Evolutionary conservation across 2,329 filamentous ascomycete species (phyloP).

Genomic region (Phialophora expanda): DNA sequence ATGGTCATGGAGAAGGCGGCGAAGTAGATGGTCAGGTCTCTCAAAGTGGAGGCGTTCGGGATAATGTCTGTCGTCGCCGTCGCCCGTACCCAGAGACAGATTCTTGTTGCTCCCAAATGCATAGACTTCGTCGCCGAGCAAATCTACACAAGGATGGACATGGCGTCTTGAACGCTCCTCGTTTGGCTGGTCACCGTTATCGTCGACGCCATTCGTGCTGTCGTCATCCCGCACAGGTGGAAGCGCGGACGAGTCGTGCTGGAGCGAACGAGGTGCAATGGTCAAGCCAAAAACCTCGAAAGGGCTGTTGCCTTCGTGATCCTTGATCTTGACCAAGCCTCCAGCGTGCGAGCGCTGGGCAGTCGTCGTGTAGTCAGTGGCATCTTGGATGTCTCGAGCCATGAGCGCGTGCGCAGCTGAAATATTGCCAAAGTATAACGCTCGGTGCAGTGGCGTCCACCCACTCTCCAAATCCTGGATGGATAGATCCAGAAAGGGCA

Average conservation of each 20-base stretch:
- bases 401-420: constrained; percentile 83
- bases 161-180: constrained; percentile 37
- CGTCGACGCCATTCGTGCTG: constrained; percentile 44
- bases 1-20: constrained; percentile 73
- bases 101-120: constrained; percentile 98
- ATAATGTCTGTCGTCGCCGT: constrained; percentile 91
- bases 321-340: constrained; percentile 90
- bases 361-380: constrained; percentile 64
- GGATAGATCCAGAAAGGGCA: constrained; percentile 84
- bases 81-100: constrained; percentile 87
- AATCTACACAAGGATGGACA: constrained; percentile 45
- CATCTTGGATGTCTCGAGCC: constrained; percentile 73
- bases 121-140: constrained; percentile 82
- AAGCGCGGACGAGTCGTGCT: constrained; percentile 41
- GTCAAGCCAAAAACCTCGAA: constrained; percentile 91
- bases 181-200: constrained; percentile 57
- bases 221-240: constrained; percentile 39
- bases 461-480: constrained; percentile 87
- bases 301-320: constrained; percentile 90
- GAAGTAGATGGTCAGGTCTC: constrained; percentile 77
- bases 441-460: constrained; percentile 93
- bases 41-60: constrained; percentile 81
- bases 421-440: constrained; percentile 87
- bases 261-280: constrained; percentile 76
- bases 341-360: constrained; percentile 65